phyloP scores from a whole-genome alignment of 805 yeast species.

The Ogataea minuta region DNA sequence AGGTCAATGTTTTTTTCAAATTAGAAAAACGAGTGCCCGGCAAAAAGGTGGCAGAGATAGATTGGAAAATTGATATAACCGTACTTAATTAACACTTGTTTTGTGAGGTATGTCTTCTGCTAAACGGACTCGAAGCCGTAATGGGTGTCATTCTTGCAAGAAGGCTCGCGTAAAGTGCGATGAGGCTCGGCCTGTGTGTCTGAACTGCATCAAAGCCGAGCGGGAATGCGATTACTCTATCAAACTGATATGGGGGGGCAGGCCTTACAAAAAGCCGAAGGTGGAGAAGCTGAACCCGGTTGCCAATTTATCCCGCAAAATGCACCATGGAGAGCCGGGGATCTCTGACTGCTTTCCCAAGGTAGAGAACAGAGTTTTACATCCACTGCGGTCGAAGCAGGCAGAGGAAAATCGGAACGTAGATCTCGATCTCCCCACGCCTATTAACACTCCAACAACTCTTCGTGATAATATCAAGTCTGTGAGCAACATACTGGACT shows the following conservation, averaged over 20 bases:
- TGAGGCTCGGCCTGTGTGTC: conserved; percentile 62
- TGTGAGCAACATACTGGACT: conserved; percentile 7
- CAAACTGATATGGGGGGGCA: conserved; percentile 71
- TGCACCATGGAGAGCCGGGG: conserved; percentile 2
- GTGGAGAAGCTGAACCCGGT: conserved; percentile 33
- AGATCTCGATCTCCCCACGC: no score
- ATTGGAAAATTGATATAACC: not conserved
- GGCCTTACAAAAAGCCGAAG: conserved; percentile 53
- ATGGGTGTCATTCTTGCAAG: conserved; percentile 64
- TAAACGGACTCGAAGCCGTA: conserved; percentile 46
- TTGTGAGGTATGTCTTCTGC: conserved; percentile 5
- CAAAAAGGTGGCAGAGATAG: not conserved
- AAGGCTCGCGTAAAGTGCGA: conserved; percentile 65
- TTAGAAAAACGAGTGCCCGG: conserved; percentile 2
- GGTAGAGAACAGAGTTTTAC: not conserved
- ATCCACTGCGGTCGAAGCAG: not conserved
- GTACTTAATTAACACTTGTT: not conserved
- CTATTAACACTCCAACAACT: not conserved
- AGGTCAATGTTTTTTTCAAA: conserved; percentile 7
- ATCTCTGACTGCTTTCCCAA: no score
- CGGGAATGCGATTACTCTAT: conserved; percentile 61
- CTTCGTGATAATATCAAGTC: conserved; percentile 8
- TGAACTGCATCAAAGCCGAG: conserved; percentile 48
- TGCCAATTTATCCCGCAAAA: conserved; percentile 24
- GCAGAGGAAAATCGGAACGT: not conserved